A percentile compares a stretch with the other conserved stretches of the same genome.
Evolutionary conservation across 768 basidiomycete species (phyloP).

Genomic region (Ephemerocybe angulata): DNA sequence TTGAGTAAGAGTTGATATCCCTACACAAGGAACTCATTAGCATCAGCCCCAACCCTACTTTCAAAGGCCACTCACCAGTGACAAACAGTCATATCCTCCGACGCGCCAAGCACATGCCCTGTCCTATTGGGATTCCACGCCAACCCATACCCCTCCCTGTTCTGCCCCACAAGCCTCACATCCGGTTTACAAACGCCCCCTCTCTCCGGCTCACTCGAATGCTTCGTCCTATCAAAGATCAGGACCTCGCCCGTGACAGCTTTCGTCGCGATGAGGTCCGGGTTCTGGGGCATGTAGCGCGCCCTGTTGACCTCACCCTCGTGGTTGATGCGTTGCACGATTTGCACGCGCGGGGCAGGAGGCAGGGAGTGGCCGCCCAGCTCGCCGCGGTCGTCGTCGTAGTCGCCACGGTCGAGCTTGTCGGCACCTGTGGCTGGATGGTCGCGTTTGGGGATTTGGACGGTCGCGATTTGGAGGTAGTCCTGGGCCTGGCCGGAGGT

Average conservation of each 20-base stretch:
- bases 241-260: constrained; percentile 85
- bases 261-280: constrained; percentile 95
- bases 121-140: constrained; percentile 85
- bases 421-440: constrained; percentile 59
- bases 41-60: not conserved
- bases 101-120: constrained; percentile 86
- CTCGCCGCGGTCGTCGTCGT: constrained; percentile 92
- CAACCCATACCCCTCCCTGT: constrained; percentile 90
- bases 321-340: constrained; percentile 94
- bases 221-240: constrained; percentile 97
- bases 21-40: constrained; percentile 36
- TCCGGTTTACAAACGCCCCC: constrained; percentile 86
- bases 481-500: constrained; percentile 93
- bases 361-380: constrained; percentile 89
- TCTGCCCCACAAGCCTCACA: constrained; percentile 86
- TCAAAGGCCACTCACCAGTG: constrained; percentile 61
- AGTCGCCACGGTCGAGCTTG: constrained; percentile 73
- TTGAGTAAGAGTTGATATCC: constrained; percentile 90
- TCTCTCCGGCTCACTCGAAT: constrained; percentile 87
- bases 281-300: constrained; percentile 99
- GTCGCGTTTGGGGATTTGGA: constrained; percentile 85
- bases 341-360: constrained; percentile 79
- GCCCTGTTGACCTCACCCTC: constrained; percentile 94
- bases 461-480: constrained; percentile 92
- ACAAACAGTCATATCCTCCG: constrained; percentile 94